Base-by-base conservation (phyloP, 345 rosid genomes). In the Pistacia atlantica region DNA sequence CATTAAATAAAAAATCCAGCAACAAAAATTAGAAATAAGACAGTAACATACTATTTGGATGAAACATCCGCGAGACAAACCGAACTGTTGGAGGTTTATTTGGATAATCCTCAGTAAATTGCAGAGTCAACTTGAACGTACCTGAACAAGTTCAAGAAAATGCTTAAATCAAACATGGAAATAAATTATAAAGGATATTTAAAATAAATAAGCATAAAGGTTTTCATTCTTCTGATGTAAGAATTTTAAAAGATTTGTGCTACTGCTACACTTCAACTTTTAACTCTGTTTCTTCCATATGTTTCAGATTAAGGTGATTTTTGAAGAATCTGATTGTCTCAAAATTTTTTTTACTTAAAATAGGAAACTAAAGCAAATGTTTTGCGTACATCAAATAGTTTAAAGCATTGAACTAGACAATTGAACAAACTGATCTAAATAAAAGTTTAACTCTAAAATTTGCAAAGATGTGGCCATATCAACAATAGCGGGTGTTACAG, bases 31-130 rank as follows among this genome's bases (percentile, higher is more conserved):
- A 16, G 11, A 31, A 65, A 49, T 16, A 56, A 17, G 31, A 69
- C 18, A 42, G 37, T 58, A 67, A 86, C 93, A 71, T 87, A 87
- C 92, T 89, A 60, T 89, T 89, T 55, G 92, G 92, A 56, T 89
- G 92, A 37, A 89, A 89, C 92, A 89, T 89, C 66, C 90, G 69
- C 55, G 92, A 89, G 65, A 89, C 89, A n/a, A 89, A 89, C 20
- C 90, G 89, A 55, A 89, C 92, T 0, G 86, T 87, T 22, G 92
- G 92, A 31, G 92, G 92, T 59, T 89, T 89, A 73, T 89, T 89
- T 6, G 92, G 92, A 87, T 89, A 89, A 73, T 89, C 92, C 79
- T 89, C 92, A 1, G 87, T 56, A 59, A 89, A 89, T 49, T 89
- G 92, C 70, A 89, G 79, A 16, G 92, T 87, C 78, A 89, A 77